Evolutionary conservation across 257 asterid genomes (phyloP), one percentile per base, ranked within the genome.

Genomic region (Ocimum tenuiflorum): DNA sequence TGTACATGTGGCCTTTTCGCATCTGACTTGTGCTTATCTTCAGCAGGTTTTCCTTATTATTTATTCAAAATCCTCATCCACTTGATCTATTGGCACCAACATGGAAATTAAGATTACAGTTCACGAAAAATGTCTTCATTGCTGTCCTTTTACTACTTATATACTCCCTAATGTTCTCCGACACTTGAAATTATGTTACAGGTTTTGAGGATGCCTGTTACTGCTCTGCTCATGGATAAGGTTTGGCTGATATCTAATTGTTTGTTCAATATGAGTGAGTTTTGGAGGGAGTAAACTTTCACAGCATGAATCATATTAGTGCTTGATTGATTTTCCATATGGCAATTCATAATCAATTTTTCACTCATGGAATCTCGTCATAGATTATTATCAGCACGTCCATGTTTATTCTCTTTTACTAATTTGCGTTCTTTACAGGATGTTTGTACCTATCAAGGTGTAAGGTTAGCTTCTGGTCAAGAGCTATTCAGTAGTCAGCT

Each of bases 401-500:
- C 90, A 92, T 96, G 88, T 69, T 45, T 65, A 52, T 60, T n/a
- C n/a, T n/a, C n/a, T n/a, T n/a, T n/a, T n/a, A n/a, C n/a, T 80
- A 81, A 46, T 31, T 42, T 29, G 27, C 42, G 8, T 31, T 43
- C 59, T 35, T 8, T 7, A 65, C 12, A 64, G 20, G 60, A 31
- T 70, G 70, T 58, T 68, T 12, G 15, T 73, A 73, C 69, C 47
- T 89, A 83, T 69, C 84, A 78, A 77, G 99, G 99, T 56, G 83
- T 92, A 57, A 84, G 81, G 76, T 80, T 92, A 82, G 84, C 52
- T 73, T 87, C 96, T 64, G 99, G 96, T 73, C 99, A 92, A 80
- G 96, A 89, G 78, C 69, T 92, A 75, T 78, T 81, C 85, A 80
- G 99, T 85, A 71, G 82, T 61, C 78, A 83, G 69, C 81, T 89